Conservation (phyloP, 768 basidiomycete species). For the Boletellus emodensis region DNA sequence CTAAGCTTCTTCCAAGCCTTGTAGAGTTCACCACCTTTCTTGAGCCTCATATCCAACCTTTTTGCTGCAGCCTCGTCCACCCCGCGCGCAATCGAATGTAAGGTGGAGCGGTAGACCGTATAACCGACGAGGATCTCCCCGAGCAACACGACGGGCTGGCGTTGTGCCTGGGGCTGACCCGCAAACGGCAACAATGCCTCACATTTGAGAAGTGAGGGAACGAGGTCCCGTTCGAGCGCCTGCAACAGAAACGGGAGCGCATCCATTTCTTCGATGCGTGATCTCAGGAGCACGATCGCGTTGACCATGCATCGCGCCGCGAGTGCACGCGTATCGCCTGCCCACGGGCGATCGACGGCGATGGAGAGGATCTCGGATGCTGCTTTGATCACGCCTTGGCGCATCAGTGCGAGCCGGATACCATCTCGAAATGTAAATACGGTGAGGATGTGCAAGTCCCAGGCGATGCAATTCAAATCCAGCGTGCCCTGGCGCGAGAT, state of each 20-base stretch:
- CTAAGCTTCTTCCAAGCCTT: slow-evolving; percentile 22
- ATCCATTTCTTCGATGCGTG: slow-evolving; percentile 23
- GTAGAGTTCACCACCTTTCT: slow-evolving; percentile 15
- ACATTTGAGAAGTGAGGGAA: slow-evolving; percentile 24
- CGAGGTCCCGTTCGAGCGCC: slow-evolving; percentile 18
- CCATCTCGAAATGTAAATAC: slow-evolving; percentile 15
- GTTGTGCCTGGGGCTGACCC: slow-evolving; percentile 9
- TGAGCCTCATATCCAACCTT: slow-evolving; percentile 12
- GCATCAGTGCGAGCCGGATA: slow-evolving; percentile 19
- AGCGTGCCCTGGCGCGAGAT: slow-evolving; percentile 12
- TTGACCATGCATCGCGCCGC: slow-evolving; percentile 24
- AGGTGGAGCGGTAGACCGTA: slow-evolving; percentile 25
- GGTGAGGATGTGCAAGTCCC: slow-evolving; percentile 29
- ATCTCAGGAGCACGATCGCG: slow-evolving; percentile 13
- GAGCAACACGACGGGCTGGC: slow-evolving; percentile 9
- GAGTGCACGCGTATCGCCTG: slow-evolving; percentile 3
- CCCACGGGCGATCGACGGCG: slow-evolving; percentile 8
- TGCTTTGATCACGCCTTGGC: slow-evolving; percentile 22
- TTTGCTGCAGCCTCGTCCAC: slow-evolving; percentile 7
- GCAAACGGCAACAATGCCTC: slow-evolving; percentile 18
- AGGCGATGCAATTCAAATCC: slow-evolving; percentile 25
- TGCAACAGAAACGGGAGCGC: slow-evolving; percentile 25
- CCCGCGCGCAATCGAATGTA: slow-evolving; percentile 10
- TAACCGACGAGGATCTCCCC: slow-evolving; percentile 20
- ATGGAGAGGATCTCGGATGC: slow-evolving; percentile 21